Percentiles rank a stretch among this genome's conserved stretches.
Conservation (phyloP, 169 alveolate species). For the Eimeria sp. region DNA sequence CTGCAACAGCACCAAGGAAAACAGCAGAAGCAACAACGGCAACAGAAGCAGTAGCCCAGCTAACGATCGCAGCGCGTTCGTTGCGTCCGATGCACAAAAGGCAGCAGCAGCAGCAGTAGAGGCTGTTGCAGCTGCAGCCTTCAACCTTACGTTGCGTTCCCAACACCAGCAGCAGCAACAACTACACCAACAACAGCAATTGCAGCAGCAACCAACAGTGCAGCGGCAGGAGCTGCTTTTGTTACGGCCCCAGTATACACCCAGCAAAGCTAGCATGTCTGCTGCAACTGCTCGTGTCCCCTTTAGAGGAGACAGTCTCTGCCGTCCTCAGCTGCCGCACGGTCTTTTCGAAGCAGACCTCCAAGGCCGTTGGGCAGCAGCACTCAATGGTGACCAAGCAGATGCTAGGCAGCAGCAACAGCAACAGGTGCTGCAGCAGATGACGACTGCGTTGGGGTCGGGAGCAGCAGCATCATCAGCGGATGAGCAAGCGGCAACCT, state of each 20-base stretch:
- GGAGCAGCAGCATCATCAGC: not conserved
- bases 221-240: not conserved
- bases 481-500: not conserved
- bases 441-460: not conserved
- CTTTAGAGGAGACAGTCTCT: conserved; percentile 18
- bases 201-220: not conserved
- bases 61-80: not conserved
- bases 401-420: not conserved
- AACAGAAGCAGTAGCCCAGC: not conserved
- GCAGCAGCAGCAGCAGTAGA: conserved; percentile 66
- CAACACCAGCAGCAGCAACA: not conserved
- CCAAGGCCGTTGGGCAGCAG: not conserved
- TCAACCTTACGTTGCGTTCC: not conserved
- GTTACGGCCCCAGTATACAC: not conserved
- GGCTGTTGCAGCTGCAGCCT: conserved; percentile 74
- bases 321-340: conserved; percentile 28
- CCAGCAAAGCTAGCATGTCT: not conserved
- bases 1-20: conserved; percentile 30
- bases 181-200: not conserved
- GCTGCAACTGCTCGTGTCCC: not conserved
- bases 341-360: not conserved
- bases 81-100: conserved; percentile 21
- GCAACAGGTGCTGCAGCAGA: not conserved
- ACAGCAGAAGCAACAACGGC: too few species aligned
- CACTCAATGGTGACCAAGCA: not conserved